Conservation (phyloP, 768 basidiomycete species). For the Lactarius deliciosus region DNA sequence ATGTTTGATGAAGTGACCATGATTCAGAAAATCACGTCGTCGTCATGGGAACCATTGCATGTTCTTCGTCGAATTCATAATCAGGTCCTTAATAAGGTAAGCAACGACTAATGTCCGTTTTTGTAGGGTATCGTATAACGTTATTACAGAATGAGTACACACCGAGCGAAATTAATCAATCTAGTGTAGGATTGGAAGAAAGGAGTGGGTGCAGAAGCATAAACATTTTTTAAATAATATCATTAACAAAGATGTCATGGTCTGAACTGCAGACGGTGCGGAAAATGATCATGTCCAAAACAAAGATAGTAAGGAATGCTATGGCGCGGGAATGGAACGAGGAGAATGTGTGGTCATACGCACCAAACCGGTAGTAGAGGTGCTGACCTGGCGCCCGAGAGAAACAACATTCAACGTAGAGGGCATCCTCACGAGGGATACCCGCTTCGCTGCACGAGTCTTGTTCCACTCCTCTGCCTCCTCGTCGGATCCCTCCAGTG, state of each 20-base stretch:
- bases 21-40: neutral
- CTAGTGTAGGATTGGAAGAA: neutral
- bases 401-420: slow-evolving; percentile 46
- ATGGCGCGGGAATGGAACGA: slow-evolving; percentile 10
- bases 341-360: slow-evolving; percentile 11
- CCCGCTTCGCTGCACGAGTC: slow-evolving; percentile 81
- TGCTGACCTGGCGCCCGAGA: slow-evolving; percentile 29
- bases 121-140: slow-evolving; percentile 11
- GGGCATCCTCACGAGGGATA: slow-evolving; percentile 76
- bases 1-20: neutral
- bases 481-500: slow-evolving; percentile 53
- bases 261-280: neutral
- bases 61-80: neutral
- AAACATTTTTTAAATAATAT: slow-evolving; percentile 23
- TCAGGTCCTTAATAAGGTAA: slow-evolving; percentile 4
- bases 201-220: neutral
- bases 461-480: slow-evolving; percentile 88
- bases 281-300: neutral
- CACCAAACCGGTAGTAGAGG: slow-evolving; percentile 10
- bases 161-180: slow-evolving; percentile 2
- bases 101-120: slow-evolving; percentile 12
- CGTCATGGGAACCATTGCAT: slow-evolving; percentile 6
- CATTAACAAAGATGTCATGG: slow-evolving; percentile 11
- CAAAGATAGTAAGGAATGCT: neutral
- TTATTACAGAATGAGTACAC: slow-evolving; percentile 3